Base-by-base conservation (phyloP, 441 rosid genomes). In the Omphalea diandra region DNA sequence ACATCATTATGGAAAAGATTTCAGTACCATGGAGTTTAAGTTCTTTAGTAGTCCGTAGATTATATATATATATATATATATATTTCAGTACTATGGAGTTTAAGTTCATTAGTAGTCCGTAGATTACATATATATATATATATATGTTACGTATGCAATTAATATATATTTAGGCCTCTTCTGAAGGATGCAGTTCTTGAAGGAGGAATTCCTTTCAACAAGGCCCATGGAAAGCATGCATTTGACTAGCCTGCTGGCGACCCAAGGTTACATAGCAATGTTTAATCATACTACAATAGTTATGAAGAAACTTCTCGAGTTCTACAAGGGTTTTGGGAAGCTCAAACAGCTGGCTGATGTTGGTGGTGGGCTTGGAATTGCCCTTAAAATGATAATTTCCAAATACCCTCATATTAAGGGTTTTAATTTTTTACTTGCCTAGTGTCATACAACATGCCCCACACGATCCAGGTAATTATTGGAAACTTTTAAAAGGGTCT, bases 141-240 rank as follows among this genome's bases (percentile, higher is more conserved):
- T n/a, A n/a, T n/a, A n/a, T n/a, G n/a, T n/a, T n/a, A n/a, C n/a
- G n/a, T n/a, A n/a, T n/a, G n/a, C n/a, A n/a, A n/a, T n/a, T n/a
- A n/a, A n/a, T n/a, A n/a, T n/a, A 31, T 15, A 33, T 31, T 3
- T 33, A 58, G 63, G 63, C 22, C 63, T 31, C 5, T 3, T 15
- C 0, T 33, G 24, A 58, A 33, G 22, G 63, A 58, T 31, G 63
- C 43, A 29, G 32, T 58, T 32, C 63, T 58, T 32, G 63, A 58
- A 31, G 63, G 63, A 33, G 63, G 63, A 31, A 58, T 71, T 74
- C 79, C 79, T 72, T 59, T 80, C 70, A 4, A 35, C 10, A 33
- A 17, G 24, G 63, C 33, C 14, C 44, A 59, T 35, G 64, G 64
- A 33, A 59, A 18, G 44, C 64, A 59, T 35, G 46, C 5, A 2